phyloP scores from a whole-genome alignment of 2,329 filamentous ascomycete species.

The Aureobasidium namibiae region DNA sequence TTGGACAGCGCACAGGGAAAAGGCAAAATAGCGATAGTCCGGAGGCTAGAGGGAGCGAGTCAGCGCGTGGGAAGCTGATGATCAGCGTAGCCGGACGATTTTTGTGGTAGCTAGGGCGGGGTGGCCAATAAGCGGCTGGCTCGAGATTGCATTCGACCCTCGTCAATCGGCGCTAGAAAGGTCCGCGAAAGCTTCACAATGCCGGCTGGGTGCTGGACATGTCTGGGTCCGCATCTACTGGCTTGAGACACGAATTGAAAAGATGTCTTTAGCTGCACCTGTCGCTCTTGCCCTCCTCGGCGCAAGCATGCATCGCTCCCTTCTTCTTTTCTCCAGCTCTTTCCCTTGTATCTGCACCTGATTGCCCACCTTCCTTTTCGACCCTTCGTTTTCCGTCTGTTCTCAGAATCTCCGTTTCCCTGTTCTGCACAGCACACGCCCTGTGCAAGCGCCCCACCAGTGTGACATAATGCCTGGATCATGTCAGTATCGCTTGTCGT shows the following conservation, averaged over 20 bases:
- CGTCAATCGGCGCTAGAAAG: constrained; percentile 7
- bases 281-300: constrained; percentile 3
- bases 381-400: neutral
- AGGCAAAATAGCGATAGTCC: constrained; percentile 5
- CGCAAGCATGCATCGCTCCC: neutral
- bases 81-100: neutral
- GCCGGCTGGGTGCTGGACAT: constrained; percentile 1
- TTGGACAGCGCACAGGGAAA: neutral
- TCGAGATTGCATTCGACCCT: neutral
- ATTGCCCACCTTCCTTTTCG: neutral
- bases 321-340: neutral
- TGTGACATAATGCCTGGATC: constrained; percentile 14
- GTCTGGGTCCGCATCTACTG: neutral
- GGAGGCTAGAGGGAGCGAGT: neutral
- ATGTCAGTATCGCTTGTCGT: constrained; percentile 11
- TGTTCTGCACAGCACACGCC: neutral
- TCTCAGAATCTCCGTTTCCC: neutral
- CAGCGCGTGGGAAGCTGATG: constrained; percentile 3
- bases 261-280: constrained; percentile 9
- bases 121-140: neutral
- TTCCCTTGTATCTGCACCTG: neutral
- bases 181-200: neutral
- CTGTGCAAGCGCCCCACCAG: constrained; percentile 6
- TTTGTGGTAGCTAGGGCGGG: neutral
- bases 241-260: constrained; percentile 8